Percentiles rank a stretch among this genome's conserved stretches.
Evolutionary conservation across 2,329 filamentous ascomycete genomes (phyloP).

Genomic region (Westerdykella ornata): DNA sequence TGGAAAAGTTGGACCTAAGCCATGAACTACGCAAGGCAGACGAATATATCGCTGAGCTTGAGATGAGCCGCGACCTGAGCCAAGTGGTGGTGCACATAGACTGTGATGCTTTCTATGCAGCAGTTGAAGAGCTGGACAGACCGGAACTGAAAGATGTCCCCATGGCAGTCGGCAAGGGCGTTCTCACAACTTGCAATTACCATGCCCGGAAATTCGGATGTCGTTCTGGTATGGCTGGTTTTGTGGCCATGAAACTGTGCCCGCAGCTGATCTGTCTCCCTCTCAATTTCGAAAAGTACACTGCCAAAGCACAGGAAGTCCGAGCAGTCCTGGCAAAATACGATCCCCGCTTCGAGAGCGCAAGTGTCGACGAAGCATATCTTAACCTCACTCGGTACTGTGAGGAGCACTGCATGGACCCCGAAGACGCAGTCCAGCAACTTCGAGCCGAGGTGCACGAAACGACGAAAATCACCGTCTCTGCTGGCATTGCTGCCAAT

Average conservation of each 20-base stretch:
- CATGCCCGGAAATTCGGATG: slow-evolving; percentile 83
- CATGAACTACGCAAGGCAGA: slow-evolving; percentile 70
- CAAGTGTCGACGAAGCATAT: slow-evolving; percentile 94
- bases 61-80: slow-evolving; percentile 69
- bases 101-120: slow-evolving; percentile 96
- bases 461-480: slow-evolving; percentile 77
- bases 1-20: slow-evolving; percentile 70
- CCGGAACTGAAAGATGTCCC: slow-evolving; percentile 81
- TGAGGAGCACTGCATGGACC: slow-evolving; percentile 56
- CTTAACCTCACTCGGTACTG: slow-evolving; percentile 89
- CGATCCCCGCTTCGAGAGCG: slow-evolving; percentile 83
- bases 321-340: slow-evolving; percentile 77
- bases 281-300: slow-evolving; percentile 86
- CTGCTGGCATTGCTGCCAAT: slow-evolving; percentile 90
- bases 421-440: slow-evolving; percentile 68
- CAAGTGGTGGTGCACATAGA: slow-evolving; percentile 88
- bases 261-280: slow-evolving; percentile 76
- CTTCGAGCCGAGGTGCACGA: slow-evolving; percentile 71
- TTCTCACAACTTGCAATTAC: slow-evolving; percentile 75
- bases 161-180: slow-evolving; percentile 78
- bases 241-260: slow-evolving; percentile 91
- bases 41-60: slow-evolving; percentile 71
- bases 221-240: slow-evolving; percentile 90
- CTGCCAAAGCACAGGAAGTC: slow-evolving; percentile 80
- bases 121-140: slow-evolving; percentile 68